Evolutionary conservation across 495 filamentous ascomycete genomes (phyloP), one percentile per base, ranked within the genome.

Genomic region (Pyrenula aspistea): DNA sequence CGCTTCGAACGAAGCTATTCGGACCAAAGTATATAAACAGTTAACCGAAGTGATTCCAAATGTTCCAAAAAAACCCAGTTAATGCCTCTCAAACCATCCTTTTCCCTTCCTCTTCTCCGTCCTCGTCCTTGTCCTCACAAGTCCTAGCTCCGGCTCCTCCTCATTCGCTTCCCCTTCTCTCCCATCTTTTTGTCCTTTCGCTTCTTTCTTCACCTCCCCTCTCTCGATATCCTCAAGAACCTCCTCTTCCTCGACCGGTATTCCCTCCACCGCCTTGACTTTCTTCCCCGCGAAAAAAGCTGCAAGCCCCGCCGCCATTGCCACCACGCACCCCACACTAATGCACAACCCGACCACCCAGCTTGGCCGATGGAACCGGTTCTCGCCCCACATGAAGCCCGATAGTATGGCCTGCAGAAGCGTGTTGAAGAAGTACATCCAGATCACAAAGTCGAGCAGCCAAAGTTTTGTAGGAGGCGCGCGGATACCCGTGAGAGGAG

Each of bases 401-500:
- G 83, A 86, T 1, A 95, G 73, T 2, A 75, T 76, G 25, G 65
- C 71, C 65, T 93, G 89, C 11, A 90, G 75, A 60, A 92, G 80
- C 0, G 87, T 91, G 65, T 94, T 93, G 64, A 72, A 67, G 8
- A 88, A 75, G 64, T 87, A 88, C 50, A 75, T 70, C 84, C 84
- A 90, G 53, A 93, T 77, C 2, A 88, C 82, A 55, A 89, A 86
- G 56, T 92, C 87, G 61, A 92, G 67, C 69, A 88, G 91, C 89
- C 87, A 92, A 15, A 76, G 55, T 24, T 66, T 62, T 0, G 88
- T 89, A 2, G 84, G 76, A 2, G 84, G 79, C 0, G 86, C 86
- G 2, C 81, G 74, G 8, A 77, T 62, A 22, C 84, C 84, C 1
- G 85, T 91, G 22, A 81, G 69, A 10, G 84, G 84, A 0, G 74